These are phyloP conservation scores for Geum urbanum DNA, from an alignment of 306 rosid species.

Conservation along the genomic window DNA sequence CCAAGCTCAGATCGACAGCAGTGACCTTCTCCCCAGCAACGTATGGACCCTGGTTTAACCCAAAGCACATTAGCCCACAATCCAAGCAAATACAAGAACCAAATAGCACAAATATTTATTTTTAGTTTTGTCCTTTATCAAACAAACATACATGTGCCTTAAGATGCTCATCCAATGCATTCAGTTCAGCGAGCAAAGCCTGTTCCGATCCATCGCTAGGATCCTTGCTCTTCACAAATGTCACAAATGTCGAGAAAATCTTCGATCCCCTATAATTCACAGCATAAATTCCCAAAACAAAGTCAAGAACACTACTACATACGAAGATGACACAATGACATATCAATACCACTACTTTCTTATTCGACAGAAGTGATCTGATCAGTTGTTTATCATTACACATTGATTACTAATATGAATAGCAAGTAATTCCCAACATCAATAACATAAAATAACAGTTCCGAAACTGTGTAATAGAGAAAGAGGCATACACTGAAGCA, in stretches of 20 bases:
- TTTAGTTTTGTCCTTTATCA: not conserved
- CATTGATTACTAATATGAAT: too few relatives aligned
- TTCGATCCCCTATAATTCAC: slow-evolving; percentile 68
- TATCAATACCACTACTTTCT: not conserved
- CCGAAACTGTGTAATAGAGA: not conserved
- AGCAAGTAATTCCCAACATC: not conserved
- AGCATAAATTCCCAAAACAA: not conserved
- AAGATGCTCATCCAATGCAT: slow-evolving; percentile 77
- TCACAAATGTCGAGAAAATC: slow-evolving; percentile 54
- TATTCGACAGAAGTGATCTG: too few relatives aligned
- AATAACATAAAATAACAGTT: not conserved
- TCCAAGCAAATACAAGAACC: not conserved
- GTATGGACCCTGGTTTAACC: slow-evolving; percentile 65
- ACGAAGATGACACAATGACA: not conserved
- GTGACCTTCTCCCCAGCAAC: slow-evolving; percentile 79
- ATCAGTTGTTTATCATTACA: too few relatives aligned
- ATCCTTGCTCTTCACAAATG: slow-evolving; percentile 81
- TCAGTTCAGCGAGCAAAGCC: slow-evolving; percentile 64
- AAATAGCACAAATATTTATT: not conserved
- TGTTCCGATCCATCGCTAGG: slow-evolving; percentile 78
- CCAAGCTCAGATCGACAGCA: slow-evolving; percentile 85
- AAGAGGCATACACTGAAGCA: slow-evolving; percentile 56
- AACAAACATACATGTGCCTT: slow-evolving; percentile 57
- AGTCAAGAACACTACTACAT: not conserved
- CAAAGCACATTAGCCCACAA: slow-evolving; percentile 22